phyloP scores from a whole-genome alignment of 208 protist genomes.

The Trypanosoma boissoni region DNA sequence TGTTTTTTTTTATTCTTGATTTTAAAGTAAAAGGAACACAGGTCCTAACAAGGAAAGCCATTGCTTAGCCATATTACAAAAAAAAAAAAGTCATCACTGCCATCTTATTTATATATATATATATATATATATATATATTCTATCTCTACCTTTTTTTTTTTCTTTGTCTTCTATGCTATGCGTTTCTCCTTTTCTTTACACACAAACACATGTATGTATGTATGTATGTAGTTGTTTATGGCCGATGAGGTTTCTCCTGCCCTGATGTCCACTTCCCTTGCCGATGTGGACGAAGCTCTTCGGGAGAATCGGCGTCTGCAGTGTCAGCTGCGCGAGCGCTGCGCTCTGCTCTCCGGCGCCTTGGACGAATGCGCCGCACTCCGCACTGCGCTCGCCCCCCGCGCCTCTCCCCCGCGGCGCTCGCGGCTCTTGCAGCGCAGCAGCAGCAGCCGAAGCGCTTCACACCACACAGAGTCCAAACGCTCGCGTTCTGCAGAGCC shows the following conservation, averaged over 20 bases:
- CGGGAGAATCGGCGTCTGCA: conserved; percentile 9
- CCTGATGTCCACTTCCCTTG: not conserved
- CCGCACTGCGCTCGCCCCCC: not conserved
- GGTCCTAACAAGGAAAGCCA: no score
- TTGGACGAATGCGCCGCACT: not conserved
- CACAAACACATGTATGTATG: conserved; percentile 1
- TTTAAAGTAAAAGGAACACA: no score
- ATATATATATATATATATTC: no score
- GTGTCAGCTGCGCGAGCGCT: not conserved
- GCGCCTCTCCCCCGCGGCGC: not conserved
- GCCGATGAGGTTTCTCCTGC: not conserved
- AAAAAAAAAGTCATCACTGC: no score
- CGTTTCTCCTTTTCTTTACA: no score
- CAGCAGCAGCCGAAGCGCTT: not conserved
- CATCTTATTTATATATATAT: no score
- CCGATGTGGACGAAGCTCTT: conserved; percentile 16
- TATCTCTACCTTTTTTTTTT: not conserved
- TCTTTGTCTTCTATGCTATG: not conserved
- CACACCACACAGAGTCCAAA: not conserved
- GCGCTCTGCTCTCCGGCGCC: not conserved
- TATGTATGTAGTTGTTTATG: not conserved
- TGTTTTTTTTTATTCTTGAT: no score
- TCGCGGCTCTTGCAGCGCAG: not conserved
- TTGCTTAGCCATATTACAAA: no score
- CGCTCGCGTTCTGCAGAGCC: not conserved